Evolutionary conservation across 2,329 filamentous ascomycete genomes (phyloP), one percentile per base, ranked within the genome.

Genomic region (Penicillium digitatum): DNA sequence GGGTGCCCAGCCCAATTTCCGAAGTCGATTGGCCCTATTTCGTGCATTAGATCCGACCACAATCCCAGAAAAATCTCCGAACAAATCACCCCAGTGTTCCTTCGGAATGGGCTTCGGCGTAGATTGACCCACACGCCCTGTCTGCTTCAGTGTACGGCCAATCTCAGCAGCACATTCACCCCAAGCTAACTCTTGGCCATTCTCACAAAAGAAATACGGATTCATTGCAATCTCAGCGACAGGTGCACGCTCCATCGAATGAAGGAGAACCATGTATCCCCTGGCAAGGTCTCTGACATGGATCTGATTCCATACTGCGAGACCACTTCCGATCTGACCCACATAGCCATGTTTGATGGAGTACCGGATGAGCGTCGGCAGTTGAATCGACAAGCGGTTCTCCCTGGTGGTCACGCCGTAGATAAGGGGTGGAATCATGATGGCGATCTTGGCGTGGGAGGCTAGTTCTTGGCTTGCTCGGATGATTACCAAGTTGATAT

Each of bases 201-300:
- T 56, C 16, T 81, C 78, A 65, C 72, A 76, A 67, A 81, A 81
- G 63, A 75, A 81, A 62, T 81, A 81, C 0, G 77, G 78, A 55
- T 80, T 79, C 31, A 71, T 55, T 1, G 76, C 60, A 1, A 74
- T 56, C 8, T 73, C 64, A 8, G 61, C 54, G 0, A 69, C 54
- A 3, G 68, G 49, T 0, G 65, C 58, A 8, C 60, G 43, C 54
- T 81, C 79, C 18, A 81, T 65, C 54, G 73, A 71, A 59, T 79
- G 77, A n/a, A 81, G 63, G 0, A 81, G 57, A 0, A 70, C 66
- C 8, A 78, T 60, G 58, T 80, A 81, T 0, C 68, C 79, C 5
- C 74, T 61, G 4, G 78, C 78, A 2, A 81, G 67, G 62, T 81
- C 79, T 18, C 67, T 52, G 8, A 81, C 79, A 61, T 81, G 79